Evolutionary conservation across 177 flowering plant genomes (phyloP), one percentile per base, ranked within the genome.

Genomic region (Vitis hybrid): DNA sequence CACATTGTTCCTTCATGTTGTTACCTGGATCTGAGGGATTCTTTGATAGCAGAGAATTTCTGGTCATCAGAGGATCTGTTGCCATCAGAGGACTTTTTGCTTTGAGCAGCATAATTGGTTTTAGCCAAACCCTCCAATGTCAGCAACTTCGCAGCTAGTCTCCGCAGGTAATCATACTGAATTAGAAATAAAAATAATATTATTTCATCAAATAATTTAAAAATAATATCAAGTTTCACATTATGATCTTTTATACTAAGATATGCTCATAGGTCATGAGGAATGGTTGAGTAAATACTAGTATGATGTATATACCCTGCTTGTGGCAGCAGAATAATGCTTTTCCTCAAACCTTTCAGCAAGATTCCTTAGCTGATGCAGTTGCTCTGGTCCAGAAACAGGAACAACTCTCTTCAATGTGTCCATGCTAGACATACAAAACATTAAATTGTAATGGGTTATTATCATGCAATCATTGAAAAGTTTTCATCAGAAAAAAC

Each of bases 91-190:
- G 78, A 72, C 53, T 85, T 86, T 18, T 76, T 78, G 68, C 71
- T 68, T 65, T 26, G 65, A 66, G 76, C 77, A 67, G 72, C 57
- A 64, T 75, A 29, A 68, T 76, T 82, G 51, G 84, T 15, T 52
- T 26, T 26, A 26, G 29, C 29, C 29, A 26, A 26, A 26, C 29
- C 29, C 77, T 87, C 93, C 87, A 89, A 80, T 16, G 88, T 74
- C 61, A 86, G 74, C 88, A 89, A 80, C 82, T 86, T 86, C 76
- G 85, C 31, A 52, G 88, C 81, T 74, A 89, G 84, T 75, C 75
- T 87, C 69, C 85, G 70, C 18, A 86, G 76, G 72, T 89, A 89
- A 77, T 89, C 94, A n/a, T 80, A 61, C 94, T 89, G 82, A 26
- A 26, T 26, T 26, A 26, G 29, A 26, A 26, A 26, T 26, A 26